Evolutionary conservation across 352 stramenopile genomes (phyloP), one percentile per base, ranked within the genome.

Genomic region (Phytophthora citrophthora): DNA sequence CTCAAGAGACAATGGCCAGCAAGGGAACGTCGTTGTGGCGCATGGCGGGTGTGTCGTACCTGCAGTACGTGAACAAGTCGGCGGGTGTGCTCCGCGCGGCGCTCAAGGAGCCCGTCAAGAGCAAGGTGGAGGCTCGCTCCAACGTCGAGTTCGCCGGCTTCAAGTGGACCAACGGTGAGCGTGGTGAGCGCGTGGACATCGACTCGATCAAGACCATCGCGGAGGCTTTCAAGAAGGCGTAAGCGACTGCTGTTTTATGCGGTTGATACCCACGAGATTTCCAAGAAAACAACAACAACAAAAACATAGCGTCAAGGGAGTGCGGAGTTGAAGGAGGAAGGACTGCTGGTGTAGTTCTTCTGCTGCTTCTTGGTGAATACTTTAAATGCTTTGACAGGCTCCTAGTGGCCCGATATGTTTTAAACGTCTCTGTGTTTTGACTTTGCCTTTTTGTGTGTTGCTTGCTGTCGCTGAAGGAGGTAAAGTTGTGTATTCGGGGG

Each of bases 21-120:
- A 91, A 88, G 73, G 87, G 87, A 77, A 93, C 87, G 44, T 94
- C 85, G 75, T 77, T 95, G 54, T 95, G 86, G 84, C 87, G 87
- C 83, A 86, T 89, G 67, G 85, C 85, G 38, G 87, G 87, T 54
- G 71, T 94, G 61, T 95, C 87, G 54, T 95, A 95, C 79, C 77
- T 95, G 64, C 85, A 94, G 79, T 95, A 95, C 78, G 78, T 89
- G 50, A 95, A 95, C 83, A 83, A 93, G 77, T 92, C 81, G 65
- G 87, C 87, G 31, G 56, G 49, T 57, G 77, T 93, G 51, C 71
- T 95, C 43, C 87, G 87, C 23, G 78, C 86, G 59, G 67, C 82
- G 46, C 72, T 93, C 44, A 95, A 95, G 83, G 87, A 95, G 67
- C 87, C 87, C n/a, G 66, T 93, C 52, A 95, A 95, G 81, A 93